Evolutionary conservation across 2,329 filamentous ascomycete genomes (phyloP).

Genomic region (Sarocladiaceae sp.): DNA sequence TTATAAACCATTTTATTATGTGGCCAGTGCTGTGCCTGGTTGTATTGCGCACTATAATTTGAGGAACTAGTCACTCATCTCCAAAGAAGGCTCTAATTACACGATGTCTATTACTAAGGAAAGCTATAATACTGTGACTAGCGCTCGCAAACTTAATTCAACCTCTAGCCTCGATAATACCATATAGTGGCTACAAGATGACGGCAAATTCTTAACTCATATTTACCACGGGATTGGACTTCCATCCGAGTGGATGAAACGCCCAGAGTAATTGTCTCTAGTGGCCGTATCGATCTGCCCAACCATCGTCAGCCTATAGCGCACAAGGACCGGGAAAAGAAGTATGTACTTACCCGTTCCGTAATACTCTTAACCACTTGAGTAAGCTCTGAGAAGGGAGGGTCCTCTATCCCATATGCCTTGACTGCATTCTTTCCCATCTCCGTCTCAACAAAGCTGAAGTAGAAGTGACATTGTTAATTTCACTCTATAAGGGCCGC

Average conservation of each 20-base stretch:
- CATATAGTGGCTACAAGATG: background rate
- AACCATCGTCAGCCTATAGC: background rate
- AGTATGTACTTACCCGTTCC: background rate
- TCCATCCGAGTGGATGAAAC: conserved; percentile 2
- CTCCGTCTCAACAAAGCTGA: conserved; percentile 3
- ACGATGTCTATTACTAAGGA: background rate
- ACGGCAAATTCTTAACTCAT: background rate
- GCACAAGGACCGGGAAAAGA: background rate
- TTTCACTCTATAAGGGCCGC: background rate
- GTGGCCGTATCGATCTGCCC: background rate
- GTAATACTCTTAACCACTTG: background rate
- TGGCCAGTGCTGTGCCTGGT: background rate
- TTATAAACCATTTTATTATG: background rate
- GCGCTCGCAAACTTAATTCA: background rate
- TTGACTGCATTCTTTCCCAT: conserved; percentile 3
- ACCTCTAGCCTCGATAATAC: background rate
- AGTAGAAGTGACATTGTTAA: background rate
- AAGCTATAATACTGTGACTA: background rate
- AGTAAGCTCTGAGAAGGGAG: background rate
- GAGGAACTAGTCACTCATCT: background rate
- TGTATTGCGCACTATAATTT: background rate
- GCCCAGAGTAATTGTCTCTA: background rate
- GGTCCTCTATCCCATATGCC: background rate
- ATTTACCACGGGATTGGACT: background rate
- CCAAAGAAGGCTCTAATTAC: background rate